Evolutionary conservation across 495 filamentous ascomycete genomes (phyloP), one percentile per base, ranked within the genome.

Genomic region (Sporormia fimetaria): DNA sequence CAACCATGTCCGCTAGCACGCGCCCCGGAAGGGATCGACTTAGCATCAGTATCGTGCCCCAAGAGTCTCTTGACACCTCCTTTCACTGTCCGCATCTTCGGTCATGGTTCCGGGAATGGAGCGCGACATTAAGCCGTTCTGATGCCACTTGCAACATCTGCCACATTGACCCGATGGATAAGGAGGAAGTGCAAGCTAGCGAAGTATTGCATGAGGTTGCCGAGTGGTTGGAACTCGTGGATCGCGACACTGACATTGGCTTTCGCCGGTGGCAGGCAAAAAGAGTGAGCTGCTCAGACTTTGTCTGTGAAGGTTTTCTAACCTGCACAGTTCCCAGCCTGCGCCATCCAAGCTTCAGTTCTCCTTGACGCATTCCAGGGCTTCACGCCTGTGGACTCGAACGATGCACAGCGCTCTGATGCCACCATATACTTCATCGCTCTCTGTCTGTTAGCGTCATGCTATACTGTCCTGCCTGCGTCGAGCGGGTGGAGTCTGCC

Each of bases 401-500:
- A 49, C n/a, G 10, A n/a, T 17, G 1, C 27, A 24, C 21, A 33
- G 5, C 3, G 2, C 12, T 38, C 37, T 0, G 31, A 46, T 18
- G 12, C 12, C 6, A 6, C 42, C 9, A 14, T 47, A 12, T 17
- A 47, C 6, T 37, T 33, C n/a, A 32, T 47, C 27, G 48, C 42
- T 4, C 27, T 52, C 4, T 37, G 42, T 21, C 42, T 52, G 4
- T 24, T 52, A 18, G 42, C 42, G 11, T 42, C 48, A 16, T 52
- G 48, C 24, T 52, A 36, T 20, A 52, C 42, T 7, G 8, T 42
- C 4, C 35, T 27, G n/a, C 30, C 21, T 0, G 26, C 42, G 1
- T 37, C 42, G 2, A 42, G 42, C 17, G 48, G 42, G 7, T 10
- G 32, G 22, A 40, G 16, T 24, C 28, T 51, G 9, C 42, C 42